A percentile compares a stretch with the other conserved stretches of the same genome.
These are phyloP conservation scores for Capronia coronata DNA, from an alignment of 2,329 filamentous ascomycete species.

Conservation along the genomic window DNA sequence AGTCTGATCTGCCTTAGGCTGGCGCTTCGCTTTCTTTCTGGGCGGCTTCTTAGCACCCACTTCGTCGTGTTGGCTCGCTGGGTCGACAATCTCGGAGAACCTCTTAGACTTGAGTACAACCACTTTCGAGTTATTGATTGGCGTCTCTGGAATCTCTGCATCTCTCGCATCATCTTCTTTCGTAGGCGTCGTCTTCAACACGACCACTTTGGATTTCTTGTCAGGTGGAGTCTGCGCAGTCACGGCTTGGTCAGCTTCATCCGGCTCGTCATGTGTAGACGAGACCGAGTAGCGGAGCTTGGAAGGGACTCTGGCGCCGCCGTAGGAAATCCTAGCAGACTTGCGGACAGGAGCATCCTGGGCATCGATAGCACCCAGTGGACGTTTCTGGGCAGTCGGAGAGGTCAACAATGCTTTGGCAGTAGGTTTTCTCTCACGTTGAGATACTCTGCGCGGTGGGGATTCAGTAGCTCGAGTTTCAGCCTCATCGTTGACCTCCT, in stretches of 20 bases:
- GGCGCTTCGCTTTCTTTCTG: background rate
- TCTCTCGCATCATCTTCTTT: background rate
- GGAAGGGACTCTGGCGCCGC: constrained; percentile 16
- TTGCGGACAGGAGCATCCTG: constrained; percentile 16
- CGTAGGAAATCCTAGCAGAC: constrained; percentile 12
- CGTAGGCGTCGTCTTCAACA: background rate
- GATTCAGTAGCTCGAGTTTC: background rate
- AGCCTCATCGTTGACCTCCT: constrained; percentile 1
- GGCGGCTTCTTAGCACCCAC: background rate
- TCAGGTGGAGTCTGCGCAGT: background rate
- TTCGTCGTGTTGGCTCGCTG: background rate
- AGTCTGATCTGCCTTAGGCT: background rate
- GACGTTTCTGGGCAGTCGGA: constrained; percentile 15
- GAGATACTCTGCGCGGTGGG: constrained; percentile 14
- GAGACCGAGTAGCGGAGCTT: constrained; percentile 19
- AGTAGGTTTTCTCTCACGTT: constrained; percentile 20
- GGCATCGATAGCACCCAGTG: constrained; percentile 3
- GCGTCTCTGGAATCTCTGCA: constrained; percentile 1
- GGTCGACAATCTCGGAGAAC: background rate
- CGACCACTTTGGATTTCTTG: background rate
- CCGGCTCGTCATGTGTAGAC: constrained; percentile 3
- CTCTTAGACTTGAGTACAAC: constrained; percentile 12
- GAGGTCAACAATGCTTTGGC: constrained; percentile 16
- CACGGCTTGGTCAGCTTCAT: background rate
- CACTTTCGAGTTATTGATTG: constrained; percentile 9